Evolutionary conservation across 2,329 filamentous ascomycete species (phyloP), one percentile per base, ranked within the genome.

Genomic region (Aspergillus latus): DNA sequence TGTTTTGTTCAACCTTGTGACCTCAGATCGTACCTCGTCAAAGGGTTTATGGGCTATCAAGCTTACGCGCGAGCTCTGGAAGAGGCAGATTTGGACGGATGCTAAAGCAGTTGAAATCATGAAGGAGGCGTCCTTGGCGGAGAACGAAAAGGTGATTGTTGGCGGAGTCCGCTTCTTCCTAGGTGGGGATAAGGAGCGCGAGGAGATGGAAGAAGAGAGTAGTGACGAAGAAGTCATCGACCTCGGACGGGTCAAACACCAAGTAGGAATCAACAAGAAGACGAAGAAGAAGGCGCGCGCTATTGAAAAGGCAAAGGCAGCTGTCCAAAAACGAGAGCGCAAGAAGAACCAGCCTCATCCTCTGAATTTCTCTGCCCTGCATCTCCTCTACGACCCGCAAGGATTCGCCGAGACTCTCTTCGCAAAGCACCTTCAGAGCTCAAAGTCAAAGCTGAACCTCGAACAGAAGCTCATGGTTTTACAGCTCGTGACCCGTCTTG

Each of bases 1-100:
- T 2, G 90, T 95, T 10, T 84, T 97, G 29, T 96, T 91, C 79
- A 96, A 96, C 73, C 82, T 97, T 26, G 84, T 97, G 44, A 90
- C 90, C 13, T 89, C 89, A 3, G 93, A 99, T 72, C 86, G 89
- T 42, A 82, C 88, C 7, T 95, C 92, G 0, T 82, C 90, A 1
- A 94, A 96, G 68, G 91, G 89, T 4, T 82, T 99, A 49, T 99
- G 94, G 94, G 92, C 94, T 3, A 91, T 97, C 59, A 97, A 97
- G 74, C 84, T 99, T 62, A 96, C 92, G 4, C 84, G 93, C 60
- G 94, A 99, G 77, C 80, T 99, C 68, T 99, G 94, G 94, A 96
- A 92, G 76, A 84, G 93, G 47, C 92, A 97, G 66, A 87, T 97
- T 61, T 99, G 94, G 94, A 91, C 89, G 8, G 94, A 99, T 67